Base-by-base conservation (phyloP, 2,329 filamentous ascomycete genomes). In the Ascochyta clinopodiicola region DNA sequence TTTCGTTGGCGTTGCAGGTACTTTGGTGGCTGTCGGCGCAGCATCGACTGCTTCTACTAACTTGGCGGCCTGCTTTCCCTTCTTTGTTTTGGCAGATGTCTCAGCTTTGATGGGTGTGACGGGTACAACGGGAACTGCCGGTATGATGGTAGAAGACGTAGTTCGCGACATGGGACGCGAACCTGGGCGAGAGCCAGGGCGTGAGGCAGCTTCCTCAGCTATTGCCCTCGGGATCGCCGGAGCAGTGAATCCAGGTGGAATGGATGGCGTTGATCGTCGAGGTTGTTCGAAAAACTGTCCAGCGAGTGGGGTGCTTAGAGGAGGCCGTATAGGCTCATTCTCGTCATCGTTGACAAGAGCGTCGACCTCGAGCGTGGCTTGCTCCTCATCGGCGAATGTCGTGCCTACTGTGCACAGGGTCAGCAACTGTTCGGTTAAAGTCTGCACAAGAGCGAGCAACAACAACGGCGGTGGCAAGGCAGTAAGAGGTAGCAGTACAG, bases 341-440 rank as follows among this genome's bases (percentile, higher is more conserved):
- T 74, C 69, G 27, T 60, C 59, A 39, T 91, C 88, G 21, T 86
- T 84, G 12, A 91, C 88, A 4, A 91, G 77, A 3, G 86, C 86
- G 70, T 90, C 88, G 36, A 91, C 84, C n/a, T 84, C 87, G 38
- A 80, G 80, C 2, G 80, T 82, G 12, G 82, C 86, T 61, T 88
- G 86, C 58, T 87, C 85, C 40, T 88, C 78, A 10, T 82, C 83
- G 54, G 80, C 78, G 37, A 78, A 70, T n/a, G 86, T 74, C 44
- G 86, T 83, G 67, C 89, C 86, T 75, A 88, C 87, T 90, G 57
- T 59, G 42, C 52, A 60, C 43, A 67, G 66, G 66, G 73, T 84
- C 77, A 84, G 80, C 79, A 38, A 36, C 25, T 22, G 13, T 36
- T 17, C 9, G 21, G 24, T n/a, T 25, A 47, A 46, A 39, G 31